These are phyloP conservation scores for Trametes cubensis DNA, from an alignment of 768 basidiomycete species.

Conservation along the genomic window DNA sequence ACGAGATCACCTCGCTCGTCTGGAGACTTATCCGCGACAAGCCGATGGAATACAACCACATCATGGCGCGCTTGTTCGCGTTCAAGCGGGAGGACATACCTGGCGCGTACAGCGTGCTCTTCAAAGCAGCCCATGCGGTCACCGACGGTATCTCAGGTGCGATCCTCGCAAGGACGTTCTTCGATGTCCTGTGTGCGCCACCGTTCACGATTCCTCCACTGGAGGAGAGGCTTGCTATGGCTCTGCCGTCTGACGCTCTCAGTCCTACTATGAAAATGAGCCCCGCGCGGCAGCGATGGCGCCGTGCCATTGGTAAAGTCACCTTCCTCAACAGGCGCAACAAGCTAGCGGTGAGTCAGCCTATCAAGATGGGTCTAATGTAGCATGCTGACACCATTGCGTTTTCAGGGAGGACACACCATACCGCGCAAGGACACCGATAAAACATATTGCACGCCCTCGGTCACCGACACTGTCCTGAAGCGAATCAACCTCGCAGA, in stretches of 20 bases:
- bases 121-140: constrained; percentile 51
- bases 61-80: constrained; percentile 47
- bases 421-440: constrained; percentile 48
- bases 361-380: neutral
- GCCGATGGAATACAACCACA: constrained; percentile 42
- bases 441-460: constrained; percentile 28
- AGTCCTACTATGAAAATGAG: constrained; percentile 38
- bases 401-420: constrained; percentile 59
- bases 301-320: constrained; percentile 43
- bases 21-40: constrained; percentile 36
- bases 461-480: constrained; percentile 38
- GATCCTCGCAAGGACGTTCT: constrained; percentile 46
- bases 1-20: constrained; percentile 38
- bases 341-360: constrained; percentile 40
- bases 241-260: constrained; percentile 42
- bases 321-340: constrained; percentile 39
- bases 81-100: constrained; percentile 42
- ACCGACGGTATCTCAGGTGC: constrained; percentile 51
- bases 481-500: constrained; percentile 35
- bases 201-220: constrained; percentile 30
- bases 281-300: constrained; percentile 47
- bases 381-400: neutral
- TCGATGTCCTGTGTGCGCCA: constrained; percentile 43
- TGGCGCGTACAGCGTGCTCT: constrained; percentile 44
- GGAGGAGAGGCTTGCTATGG: constrained; percentile 45